Evolutionary conservation across 2,329 filamentous ascomycete species (phyloP), one percentile per base, ranked within the genome.

Genomic region (Botrytis galanthina): DNA sequence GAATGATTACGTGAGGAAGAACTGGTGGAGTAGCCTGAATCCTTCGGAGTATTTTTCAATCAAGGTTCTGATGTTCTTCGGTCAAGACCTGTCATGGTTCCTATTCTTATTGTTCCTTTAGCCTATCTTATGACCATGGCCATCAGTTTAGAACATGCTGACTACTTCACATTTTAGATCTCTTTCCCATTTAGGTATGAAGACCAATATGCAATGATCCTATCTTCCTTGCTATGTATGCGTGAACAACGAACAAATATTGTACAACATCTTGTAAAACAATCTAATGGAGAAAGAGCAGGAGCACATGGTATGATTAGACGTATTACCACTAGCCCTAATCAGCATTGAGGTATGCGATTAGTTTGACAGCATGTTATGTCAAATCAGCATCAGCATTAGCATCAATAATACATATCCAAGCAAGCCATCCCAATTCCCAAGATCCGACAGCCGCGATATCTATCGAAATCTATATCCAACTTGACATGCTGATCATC

Each of bases 391-490:
- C 51, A 57, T 57, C 51, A 29, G 51, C 51, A 54, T 3, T 6
- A 29, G 14, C 51, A 54, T 46, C n/a, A 29, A 32, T 46, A 46
- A 22, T 20, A 46, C 51, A 46, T 16, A 46, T 42, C 39, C 8
- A 64, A 32, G n/a, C 18, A 46, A 7, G 3, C 39, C 39, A 46
- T 32, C 61, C n/a, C 51, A 57, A 29, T 18, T 32, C 35, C 57
- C 37, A 54, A 44, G 68, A 71, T 44, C 42, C 59, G 44, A 71
- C 42, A 71, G 59, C 69, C 70, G 60, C 59, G 59, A 64, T 57
- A 35, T 61, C 44, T 64, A 64, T 29, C 61, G 46, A 39, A 37
- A 64, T 71, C 46, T 64, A 64, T 54, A 64, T 64, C 35, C 39
- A 71, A 26, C 54, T 57, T 42, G 26, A 46, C 59, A 46, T 29